Evolutionary conservation across 2,329 filamentous ascomycete species (phyloP), one percentile per base, ranked within the genome.

Genomic region (Claviceps fusiformis): DNA sequence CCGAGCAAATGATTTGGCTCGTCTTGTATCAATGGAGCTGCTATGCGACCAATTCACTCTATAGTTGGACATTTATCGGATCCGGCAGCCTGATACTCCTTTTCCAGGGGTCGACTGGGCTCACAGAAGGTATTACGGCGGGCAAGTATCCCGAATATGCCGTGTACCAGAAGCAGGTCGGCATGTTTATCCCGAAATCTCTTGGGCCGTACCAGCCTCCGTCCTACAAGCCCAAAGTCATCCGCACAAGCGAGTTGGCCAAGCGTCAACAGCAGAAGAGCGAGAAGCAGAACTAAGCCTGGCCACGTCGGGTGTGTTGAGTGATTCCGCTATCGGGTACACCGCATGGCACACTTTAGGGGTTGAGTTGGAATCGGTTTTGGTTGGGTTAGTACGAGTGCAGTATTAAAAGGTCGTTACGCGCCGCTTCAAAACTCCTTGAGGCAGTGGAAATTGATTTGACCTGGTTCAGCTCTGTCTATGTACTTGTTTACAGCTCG

Each of bases 1-100:
- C 88, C 5, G 93, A 98, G 71, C 93, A 97, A 71, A 76, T 83
- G 35, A 83, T 97, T 63, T 98, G 93, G 93, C 77, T 95, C 54
- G 73, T 83, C 9, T 71, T 97, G 53, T 97, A 97, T 69, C 81
- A 89, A 64, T 98, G 92, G 93, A 82, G 80, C 61, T 92, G 87
- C 69, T 86, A 82, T 66, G 79, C 83, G 54, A 87, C 85, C 37
- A 79, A 83, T 55, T 82, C 77, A 1, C 74, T 85, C 46, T 84
- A 85, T 67, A 92, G 86, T 70, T 98, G 91, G 89, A 83, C 87
- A 1, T 81, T 80, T 52, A 67, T 81, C 10, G 93, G 92, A 9
- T 78, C 85, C 0, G 64, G 85, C 5, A 74, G 76, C 50, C 85
- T 95, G 62, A 69, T 96, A 27, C 67, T 87, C 50, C 77, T 98